A percentile compares a stretch with the other conserved stretches of the same genome.
Conservation (phyloP, 768 basidiomycete species). For the Lactarius psammicola region DNA sequence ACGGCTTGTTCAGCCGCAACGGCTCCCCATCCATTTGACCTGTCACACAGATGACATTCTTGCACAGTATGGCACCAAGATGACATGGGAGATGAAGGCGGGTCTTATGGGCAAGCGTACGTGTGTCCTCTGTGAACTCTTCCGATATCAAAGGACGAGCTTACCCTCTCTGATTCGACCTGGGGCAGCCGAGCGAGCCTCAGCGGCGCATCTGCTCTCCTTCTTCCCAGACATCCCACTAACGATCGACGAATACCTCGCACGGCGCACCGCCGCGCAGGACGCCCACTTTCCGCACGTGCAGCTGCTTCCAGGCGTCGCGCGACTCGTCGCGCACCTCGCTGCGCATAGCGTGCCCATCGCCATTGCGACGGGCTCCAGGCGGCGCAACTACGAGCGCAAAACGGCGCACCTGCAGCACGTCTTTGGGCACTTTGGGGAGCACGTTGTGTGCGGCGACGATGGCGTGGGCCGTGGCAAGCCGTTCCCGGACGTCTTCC, state of each 20-base stretch:
- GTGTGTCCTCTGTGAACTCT: conserved; percentile 25
- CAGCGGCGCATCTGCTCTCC: conserved; percentile 66
- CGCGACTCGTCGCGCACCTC: conserved; percentile 67
- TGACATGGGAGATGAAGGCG: conserved; percentile 88
- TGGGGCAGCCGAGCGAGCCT: conserved; percentile 57
- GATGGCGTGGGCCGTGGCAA: conserved; percentile 37
- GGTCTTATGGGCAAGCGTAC: conserved; percentile 84
- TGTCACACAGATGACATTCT: conserved; percentile 62
- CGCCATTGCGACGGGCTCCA: conserved; percentile 77
- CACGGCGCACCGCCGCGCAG: conserved; percentile 54
- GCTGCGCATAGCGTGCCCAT: conserved; percentile 67
- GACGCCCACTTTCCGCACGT: conserved; percentile 68
- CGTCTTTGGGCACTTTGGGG: conserved; percentile 60
- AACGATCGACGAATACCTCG: conserved; percentile 59
- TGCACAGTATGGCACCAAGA: conserved; percentile 63
- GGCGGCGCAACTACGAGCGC: conserved; percentile 58
- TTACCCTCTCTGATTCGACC: too few species aligned
- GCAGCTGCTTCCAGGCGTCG: conserved; percentile 68
- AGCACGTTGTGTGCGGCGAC: conserved; percentile 68
- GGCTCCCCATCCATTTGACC: conserved; percentile 6
- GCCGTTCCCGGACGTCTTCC: conserved; percentile 70
- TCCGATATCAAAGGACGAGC: neutral
- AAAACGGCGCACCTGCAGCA: conserved; percentile 65
- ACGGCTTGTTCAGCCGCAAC: conserved; percentile 28
- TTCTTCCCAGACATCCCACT: conserved; percentile 74